These are phyloP conservation scores for Stachybotrys chlorohalonatus DNA, from an alignment of 2,329 filamentous ascomycete species.

Conservation along the genomic window DNA sequence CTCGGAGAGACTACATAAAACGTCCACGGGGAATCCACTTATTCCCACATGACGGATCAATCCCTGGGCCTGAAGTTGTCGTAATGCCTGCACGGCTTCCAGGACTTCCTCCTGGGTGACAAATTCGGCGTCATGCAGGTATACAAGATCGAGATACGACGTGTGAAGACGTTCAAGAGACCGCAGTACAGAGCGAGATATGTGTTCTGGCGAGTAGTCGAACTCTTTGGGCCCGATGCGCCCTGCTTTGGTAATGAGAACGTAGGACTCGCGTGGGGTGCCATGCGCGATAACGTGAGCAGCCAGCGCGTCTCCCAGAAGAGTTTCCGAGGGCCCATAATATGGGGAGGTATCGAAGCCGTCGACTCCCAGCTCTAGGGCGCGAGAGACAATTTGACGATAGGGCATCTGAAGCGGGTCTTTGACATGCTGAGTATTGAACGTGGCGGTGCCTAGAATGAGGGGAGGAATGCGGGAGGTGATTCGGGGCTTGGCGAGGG, in stretches of 20 bases:
- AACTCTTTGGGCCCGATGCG: slow-evolving; percentile 1
- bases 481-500: not conserved
- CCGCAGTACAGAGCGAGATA: not conserved
- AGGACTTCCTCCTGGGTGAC: not conserved
- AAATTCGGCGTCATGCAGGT: slow-evolving; percentile 2
- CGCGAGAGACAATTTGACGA: not conserved
- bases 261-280: not conserved
- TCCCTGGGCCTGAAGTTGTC: not conserved
- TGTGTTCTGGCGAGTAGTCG: slow-evolving; percentile 1
- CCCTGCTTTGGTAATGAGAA: slow-evolving; percentile 2
- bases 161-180: slow-evolving; percentile 1
- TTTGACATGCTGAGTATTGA: slow-evolving; percentile 1
- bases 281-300: not conserved
- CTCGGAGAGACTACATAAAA: not conserved
- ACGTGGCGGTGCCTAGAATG: not conserved
- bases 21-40: not conserved
- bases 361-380: not conserved
- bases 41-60: not conserved
- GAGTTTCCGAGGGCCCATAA: slow-evolving; percentile 1
- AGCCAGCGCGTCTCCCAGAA: slow-evolving; percentile 1
- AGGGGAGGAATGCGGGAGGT: not conserved
- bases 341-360: slow-evolving; percentile 2
- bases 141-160: slow-evolving; percentile 2
- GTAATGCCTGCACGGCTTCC: not conserved
- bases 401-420: slow-evolving; percentile 1